These are phyloP conservation scores for Trichoderma arundinaceum DNA, from an alignment of 2,329 filamentous ascomycete genomes.

Conservation along the genomic window DNA sequence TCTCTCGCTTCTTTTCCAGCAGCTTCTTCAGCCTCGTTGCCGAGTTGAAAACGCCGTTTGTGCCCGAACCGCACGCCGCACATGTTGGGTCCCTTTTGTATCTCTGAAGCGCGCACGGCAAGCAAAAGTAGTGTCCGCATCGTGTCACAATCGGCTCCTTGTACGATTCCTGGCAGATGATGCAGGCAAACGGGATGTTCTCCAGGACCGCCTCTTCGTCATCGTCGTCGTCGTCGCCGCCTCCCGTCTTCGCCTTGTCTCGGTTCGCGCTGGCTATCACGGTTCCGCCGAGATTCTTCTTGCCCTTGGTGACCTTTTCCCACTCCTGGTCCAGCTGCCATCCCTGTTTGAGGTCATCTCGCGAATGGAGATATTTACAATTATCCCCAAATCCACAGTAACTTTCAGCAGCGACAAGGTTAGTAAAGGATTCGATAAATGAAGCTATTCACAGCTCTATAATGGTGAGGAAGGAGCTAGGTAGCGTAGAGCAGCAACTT, in stretches of 20 bases:
- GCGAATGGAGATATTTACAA: conserved; percentile 75
- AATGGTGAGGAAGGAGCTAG: too few relatives aligned
- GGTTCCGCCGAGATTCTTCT: conserved; percentile 66
- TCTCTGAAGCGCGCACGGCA: conserved; percentile 82
- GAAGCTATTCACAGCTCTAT: background rate
- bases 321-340: conserved; percentile 96
- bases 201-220: conserved; percentile 68
- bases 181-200: conserved; percentile 86
- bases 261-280: conserved; percentile 65
- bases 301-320: conserved; percentile 81
- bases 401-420: conserved; percentile 44
- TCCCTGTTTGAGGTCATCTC: conserved; percentile 85
- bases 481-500: background rate
- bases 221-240: conserved; percentile 41
- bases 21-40: conserved; percentile 84
- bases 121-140: conserved; percentile 96
- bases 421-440: background rate
- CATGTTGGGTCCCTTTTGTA: conserved; percentile 89
- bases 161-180: conserved; percentile 83
- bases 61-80: conserved; percentile 82
- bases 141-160: conserved; percentile 82
- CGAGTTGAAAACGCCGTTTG: conserved; percentile 86
- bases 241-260: conserved; percentile 41
- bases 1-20: conserved; percentile 72
- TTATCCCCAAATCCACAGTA: conserved; percentile 49